Evolutionary conservation across 805 yeast species (phyloP), one percentile per base, ranked within the genome.

Genomic region (Metschnikowia henanensis): DNA sequence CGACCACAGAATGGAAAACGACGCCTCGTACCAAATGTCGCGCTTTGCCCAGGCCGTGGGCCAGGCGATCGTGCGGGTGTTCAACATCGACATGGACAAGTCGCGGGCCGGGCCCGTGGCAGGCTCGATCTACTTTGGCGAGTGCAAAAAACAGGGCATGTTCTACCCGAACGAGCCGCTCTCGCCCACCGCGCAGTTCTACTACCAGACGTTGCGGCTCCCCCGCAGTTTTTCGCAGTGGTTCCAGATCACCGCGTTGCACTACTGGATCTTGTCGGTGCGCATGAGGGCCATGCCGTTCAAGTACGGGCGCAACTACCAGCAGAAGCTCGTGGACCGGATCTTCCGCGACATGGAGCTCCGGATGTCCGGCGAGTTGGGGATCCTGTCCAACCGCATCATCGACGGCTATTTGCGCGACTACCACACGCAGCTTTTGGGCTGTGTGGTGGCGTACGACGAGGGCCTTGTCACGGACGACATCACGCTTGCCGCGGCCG

Each of bases 281-380:
- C 83, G 99, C 61, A 91, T 94, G 97, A 81, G 99, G 64, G 95
- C 95, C 8, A 76, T 94, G 85, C 98, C 98, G 0, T 84, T 84
- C 62, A 84, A 88, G 57, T 83, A 87, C 60, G 95, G 97, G 31
- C 80, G 80, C 55, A 85, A 84, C 60, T 94, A 91, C 65, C 97
- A 94, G 65, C 97, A 91, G 65, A 89, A 89, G 60, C 67, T 94
- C 30, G 87, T 91, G 23, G 97, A 95, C 63, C 76, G 95, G 52
- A 80, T 88, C 35, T 94, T 94, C 70, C 79, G 81, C 50, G 98
- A 94, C 62, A 85, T 94, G 67, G 98, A 94, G 63, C 70, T 79
- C 58, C 81, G 95, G 60, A 74, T 94, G 65, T 79, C 84, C 45
- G 87, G 85, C 52, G 97, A 91, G 62, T 80, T 92, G 80, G 86